A percentile compares a stretch with the other conserved stretches of the same genome.
phyloP scores from a whole-genome alignment of 495 filamentous ascomycete species.

The Aspergillus homomorphus region DNA sequence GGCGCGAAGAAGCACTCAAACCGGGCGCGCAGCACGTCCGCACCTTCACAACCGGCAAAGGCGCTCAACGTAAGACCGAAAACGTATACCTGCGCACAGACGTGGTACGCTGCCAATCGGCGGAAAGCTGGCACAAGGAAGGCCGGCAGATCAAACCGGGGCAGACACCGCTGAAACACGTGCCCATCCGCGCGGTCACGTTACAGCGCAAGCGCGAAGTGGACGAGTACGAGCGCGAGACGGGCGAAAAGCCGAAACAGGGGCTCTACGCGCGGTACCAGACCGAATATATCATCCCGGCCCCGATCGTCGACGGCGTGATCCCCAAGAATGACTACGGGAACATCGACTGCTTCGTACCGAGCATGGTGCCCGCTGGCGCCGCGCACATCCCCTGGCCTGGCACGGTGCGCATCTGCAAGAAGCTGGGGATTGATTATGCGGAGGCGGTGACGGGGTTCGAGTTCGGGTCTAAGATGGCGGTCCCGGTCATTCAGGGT shows the following conservation, averaged over 20 bases:
- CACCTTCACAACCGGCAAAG: conserved; percentile 67
- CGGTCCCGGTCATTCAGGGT: conserved; percentile 85
- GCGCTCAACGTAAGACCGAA: conserved; percentile 66
- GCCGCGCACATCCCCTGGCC: conserved; percentile 79
- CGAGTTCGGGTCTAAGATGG: conserved; percentile 91
- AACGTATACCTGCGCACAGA: conserved; percentile 79
- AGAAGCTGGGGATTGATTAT: conserved; percentile 78
- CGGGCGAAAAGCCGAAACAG: conserved; percentile 79
- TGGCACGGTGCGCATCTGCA: conserved; percentile 75
- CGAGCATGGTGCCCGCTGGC: conserved; percentile 84
- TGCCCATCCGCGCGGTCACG: conserved; percentile 88
- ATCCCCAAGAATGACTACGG: conserved; percentile 95
- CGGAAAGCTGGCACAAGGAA: conserved; percentile 97
- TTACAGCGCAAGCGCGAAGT: conserved; percentile 85
- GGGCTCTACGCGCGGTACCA: conserved; percentile 82
- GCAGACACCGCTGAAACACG: conserved; percentile 74
- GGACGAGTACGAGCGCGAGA: conserved; percentile 72
- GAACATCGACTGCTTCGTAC: conserved; percentile 94
- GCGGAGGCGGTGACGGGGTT: conserved; percentile 96
- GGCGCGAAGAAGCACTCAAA: conserved; percentile 84
- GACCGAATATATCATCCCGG: conserved; percentile 85
- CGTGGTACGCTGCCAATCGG: conserved; percentile 80
- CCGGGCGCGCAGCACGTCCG: conserved; percentile 68
- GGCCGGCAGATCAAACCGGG: conserved; percentile 71
- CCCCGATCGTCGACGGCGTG: conserved; percentile 77